phyloP scores from a whole-genome alignment of 305 asterid species.

The Andrographis paniculata region DNA sequence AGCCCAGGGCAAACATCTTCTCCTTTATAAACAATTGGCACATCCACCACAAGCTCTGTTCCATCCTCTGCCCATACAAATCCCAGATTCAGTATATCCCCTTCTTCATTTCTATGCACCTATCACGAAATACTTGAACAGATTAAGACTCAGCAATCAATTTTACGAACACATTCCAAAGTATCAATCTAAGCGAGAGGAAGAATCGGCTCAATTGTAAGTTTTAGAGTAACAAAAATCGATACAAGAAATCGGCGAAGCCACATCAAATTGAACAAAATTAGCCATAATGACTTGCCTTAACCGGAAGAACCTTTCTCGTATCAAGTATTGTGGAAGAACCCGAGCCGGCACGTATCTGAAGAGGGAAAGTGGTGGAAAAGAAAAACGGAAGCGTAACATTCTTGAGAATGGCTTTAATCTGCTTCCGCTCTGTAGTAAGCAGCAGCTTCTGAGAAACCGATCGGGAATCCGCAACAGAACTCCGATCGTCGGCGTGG shows the following conservation, averaged over 20 bases:
- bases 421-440: constrained; percentile 78
- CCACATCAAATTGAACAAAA: neutral
- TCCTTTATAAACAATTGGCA: constrained; percentile 76
- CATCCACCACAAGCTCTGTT: constrained; percentile 59
- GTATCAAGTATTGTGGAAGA: constrained; percentile 62
- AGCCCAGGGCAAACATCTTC: constrained; percentile 77
- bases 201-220: neutral
- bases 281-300: constrained; percentile 33
- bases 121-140: constrained; percentile 18
- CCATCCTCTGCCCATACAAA: constrained; percentile 94
- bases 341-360: constrained; percentile 85
- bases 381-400: constrained; percentile 58
- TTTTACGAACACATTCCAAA: neutral
- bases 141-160: constrained; percentile 1
- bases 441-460: constrained; percentile 56
- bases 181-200: neutral
- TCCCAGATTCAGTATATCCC: constrained; percentile 78
- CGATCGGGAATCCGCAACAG: constrained; percentile 35
- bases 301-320: constrained; percentile 72
- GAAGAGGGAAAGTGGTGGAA: constrained; percentile 77
- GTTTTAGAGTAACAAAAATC: too few species aligned
- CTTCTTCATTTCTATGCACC: constrained; percentile 72
- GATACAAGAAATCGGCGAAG: neutral
- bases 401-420: constrained; percentile 57
- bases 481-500: constrained; percentile 47